Conservation (phyloP, 257 asterid genomes). For the Rauvolfia tetraphylla region DNA sequence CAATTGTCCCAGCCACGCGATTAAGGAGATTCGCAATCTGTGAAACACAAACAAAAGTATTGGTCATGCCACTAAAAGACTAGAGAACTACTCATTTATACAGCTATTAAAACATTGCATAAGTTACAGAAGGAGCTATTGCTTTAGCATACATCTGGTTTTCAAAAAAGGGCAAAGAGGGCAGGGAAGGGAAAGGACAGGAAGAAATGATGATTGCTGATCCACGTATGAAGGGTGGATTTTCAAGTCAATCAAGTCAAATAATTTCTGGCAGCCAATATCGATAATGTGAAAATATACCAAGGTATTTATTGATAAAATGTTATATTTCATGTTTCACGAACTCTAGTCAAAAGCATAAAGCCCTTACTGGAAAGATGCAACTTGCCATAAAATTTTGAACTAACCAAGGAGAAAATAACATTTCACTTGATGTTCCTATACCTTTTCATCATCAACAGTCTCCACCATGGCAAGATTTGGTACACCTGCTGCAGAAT, state of each 20-base stretch:
- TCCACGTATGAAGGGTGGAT: not conserved
- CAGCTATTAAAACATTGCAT: not conserved
- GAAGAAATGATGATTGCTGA: not conserved
- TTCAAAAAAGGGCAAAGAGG: not conserved
- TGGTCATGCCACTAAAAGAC: not conserved
- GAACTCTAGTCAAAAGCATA: not conserved
- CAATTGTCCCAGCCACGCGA: constrained; percentile 63
- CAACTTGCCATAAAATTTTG: not conserved
- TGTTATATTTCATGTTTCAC: not conserved
- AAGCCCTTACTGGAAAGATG: not conserved
- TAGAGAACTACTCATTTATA: not conserved
- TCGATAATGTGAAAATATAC: not conserved
- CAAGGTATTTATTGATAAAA: not conserved
- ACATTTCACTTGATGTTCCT: not conserved
- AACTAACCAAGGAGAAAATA: not conserved
- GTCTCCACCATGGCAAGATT: constrained; percentile 93
- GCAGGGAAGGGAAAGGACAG: not conserved
- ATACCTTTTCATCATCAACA: constrained; percentile 93
- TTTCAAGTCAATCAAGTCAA: not conserved
- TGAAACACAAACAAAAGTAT: constrained; percentile 7
- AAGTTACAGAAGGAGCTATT: not conserved
- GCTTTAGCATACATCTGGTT: not conserved
- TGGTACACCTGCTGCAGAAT: constrained; percentile 69
- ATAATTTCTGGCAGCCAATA: not conserved
- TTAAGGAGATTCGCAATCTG: constrained; percentile 87